Conservation (phyloP, 371 early-diverging fungal species). For the Apophysomyces ossiformis region DNA sequence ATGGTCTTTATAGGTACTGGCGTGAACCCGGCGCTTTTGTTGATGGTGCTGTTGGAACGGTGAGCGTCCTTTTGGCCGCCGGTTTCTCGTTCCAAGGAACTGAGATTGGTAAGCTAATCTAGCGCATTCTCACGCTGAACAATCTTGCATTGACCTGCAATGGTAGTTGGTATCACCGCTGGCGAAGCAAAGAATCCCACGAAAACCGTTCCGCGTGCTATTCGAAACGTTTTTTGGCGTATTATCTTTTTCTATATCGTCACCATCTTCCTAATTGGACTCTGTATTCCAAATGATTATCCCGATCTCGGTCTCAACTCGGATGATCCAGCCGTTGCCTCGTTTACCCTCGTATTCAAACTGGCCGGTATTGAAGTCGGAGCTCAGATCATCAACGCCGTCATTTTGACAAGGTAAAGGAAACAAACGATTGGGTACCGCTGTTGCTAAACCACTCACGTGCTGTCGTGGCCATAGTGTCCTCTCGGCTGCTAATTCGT, state of each 20-base stretch:
- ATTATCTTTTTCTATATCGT: slow-evolving; percentile 74
- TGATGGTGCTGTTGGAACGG: slow-evolving; percentile 69
- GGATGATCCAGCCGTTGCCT: slow-evolving; percentile 48
- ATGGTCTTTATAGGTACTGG: slow-evolving; percentile 60
- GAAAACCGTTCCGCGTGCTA: slow-evolving; percentile 72
- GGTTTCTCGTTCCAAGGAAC: slow-evolving; percentile 89
- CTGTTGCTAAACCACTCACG: neutral
- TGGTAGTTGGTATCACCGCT: slow-evolving; percentile 60
- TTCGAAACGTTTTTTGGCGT: slow-evolving; percentile 71
- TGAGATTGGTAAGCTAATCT: slow-evolving; percentile 53
- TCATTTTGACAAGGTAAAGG: slow-evolving; percentile 56
- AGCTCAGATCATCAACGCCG: slow-evolving; percentile 71
- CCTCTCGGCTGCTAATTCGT: slow-evolving; percentile 72
- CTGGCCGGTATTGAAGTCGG: slow-evolving; percentile 67
- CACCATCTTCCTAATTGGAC: slow-evolving; percentile 68
- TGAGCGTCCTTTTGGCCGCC: slow-evolving; percentile 74
- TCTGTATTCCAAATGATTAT: slow-evolving; percentile 62
- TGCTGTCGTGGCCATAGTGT: slow-evolving; percentile 35
- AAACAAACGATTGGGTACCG: neutral
- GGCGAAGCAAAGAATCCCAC: slow-evolving; percentile 68
- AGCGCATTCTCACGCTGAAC: slow-evolving; percentile 1
- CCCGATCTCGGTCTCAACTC: slow-evolving; percentile 46
- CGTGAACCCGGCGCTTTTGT: slow-evolving; percentile 74
- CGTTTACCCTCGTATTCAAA: slow-evolving; percentile 71
- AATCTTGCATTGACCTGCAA: neutral